Conservation (phyloP, 2,329 filamentous ascomycete species). For the Penicillium sp. region DNA sequence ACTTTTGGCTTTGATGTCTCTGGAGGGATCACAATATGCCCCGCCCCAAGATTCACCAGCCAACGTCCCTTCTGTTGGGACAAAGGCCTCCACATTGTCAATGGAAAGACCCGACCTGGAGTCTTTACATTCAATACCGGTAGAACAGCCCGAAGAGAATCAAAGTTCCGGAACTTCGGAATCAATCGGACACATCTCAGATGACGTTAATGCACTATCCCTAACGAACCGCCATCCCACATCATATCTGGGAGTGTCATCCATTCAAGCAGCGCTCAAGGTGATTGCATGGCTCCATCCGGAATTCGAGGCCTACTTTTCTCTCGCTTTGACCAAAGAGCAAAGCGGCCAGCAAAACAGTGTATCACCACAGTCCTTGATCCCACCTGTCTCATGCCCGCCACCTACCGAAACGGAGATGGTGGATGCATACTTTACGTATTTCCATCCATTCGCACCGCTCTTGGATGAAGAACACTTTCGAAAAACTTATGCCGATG, state of each 20-base stretch:
- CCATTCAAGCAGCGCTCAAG: slow-evolving; percentile 71
- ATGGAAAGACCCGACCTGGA: slow-evolving; percentile 55
- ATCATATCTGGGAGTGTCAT: slow-evolving; percentile 73
- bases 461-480: slow-evolving; percentile 72
- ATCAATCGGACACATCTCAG: slow-evolving; percentile 62
- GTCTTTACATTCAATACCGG: slow-evolving; percentile 70
- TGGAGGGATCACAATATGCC: slow-evolving; percentile 36
- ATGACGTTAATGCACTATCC: slow-evolving; percentile 70
- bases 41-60: slow-evolving; percentile 41
- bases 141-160: slow-evolving; percentile 51
- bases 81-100: slow-evolving; percentile 37
- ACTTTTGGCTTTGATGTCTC: slow-evolving; percentile 58
- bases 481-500: slow-evolving; percentile 63
- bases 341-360: neutral
- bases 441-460: slow-evolving; percentile 70
- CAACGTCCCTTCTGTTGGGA: slow-evolving; percentile 47
- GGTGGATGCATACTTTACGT: slow-evolving; percentile 72
- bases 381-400: slow-evolving; percentile 15
- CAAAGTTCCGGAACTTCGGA: slow-evolving; percentile 56
- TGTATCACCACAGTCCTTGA: slow-evolving; percentile 34
- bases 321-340: slow-evolving; percentile 36
- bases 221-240: slow-evolving; percentile 60
- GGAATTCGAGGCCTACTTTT: slow-evolving; percentile 48
- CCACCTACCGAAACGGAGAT: slow-evolving; percentile 64
- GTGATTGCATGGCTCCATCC: slow-evolving; percentile 63